A percentile compares a stretch with the other conserved stretches of the same genome.
Evolutionary conservation across 805 yeast species (phyloP).

Genomic region (Teunomyces atbi): DNA sequence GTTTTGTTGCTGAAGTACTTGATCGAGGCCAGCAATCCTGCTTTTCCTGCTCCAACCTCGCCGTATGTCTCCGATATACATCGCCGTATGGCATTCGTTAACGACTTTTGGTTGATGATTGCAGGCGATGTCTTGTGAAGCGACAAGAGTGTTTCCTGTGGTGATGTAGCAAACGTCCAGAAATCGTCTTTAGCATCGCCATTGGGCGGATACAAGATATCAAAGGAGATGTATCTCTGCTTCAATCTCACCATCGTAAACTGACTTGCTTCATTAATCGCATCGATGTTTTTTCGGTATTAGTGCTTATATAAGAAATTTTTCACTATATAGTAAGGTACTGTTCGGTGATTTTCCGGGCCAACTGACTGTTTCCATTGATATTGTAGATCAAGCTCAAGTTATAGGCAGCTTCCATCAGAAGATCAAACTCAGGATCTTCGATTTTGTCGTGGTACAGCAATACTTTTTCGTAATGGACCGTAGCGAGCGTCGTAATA

Average conservation of each 20-base stretch:
- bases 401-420: conserved; percentile 83
- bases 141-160: conserved; percentile 39
- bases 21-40: conserved; percentile 56
- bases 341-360: conserved; percentile 61
- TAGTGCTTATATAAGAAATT: neutral
- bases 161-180: conserved; percentile 23
- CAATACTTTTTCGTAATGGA: conserved; percentile 70
- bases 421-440: conserved; percentile 56
- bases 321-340: conserved; percentile 50
- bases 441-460: conserved; percentile 35
- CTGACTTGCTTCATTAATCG: too few relatives aligned
- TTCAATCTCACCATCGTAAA: conserved; percentile 79
- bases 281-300: neutral
- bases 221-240: conserved; percentile 80
- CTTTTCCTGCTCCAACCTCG: conserved; percentile 69
- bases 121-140: conserved; percentile 53
- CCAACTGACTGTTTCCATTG: conserved; percentile 68
- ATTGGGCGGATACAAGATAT: conserved; percentile 62
- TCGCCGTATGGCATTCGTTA: conserved; percentile 54
- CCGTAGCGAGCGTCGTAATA: conserved; percentile 66
- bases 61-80: conserved; percentile 69
- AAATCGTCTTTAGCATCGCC: conserved; percentile 14
- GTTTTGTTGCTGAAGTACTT: conserved; percentile 82
- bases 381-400: conserved; percentile 69
- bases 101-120: conserved; percentile 45